Conservation (phyloP, 208 protist genomes). For the Leishmania tarentolae region DNA sequence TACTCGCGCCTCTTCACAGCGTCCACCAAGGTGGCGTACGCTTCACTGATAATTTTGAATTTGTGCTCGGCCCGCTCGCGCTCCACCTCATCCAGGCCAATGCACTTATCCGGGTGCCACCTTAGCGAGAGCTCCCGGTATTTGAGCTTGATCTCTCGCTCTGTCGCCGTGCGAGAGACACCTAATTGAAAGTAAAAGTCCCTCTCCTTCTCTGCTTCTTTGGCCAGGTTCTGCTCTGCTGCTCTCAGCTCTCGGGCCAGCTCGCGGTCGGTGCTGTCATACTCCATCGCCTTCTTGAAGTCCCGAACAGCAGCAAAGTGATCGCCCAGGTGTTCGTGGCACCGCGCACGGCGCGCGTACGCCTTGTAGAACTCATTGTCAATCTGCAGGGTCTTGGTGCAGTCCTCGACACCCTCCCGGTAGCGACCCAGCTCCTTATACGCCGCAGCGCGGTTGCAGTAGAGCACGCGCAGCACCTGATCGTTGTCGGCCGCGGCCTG, state of each 20-base stretch:
- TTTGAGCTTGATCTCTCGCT: constrained; percentile 85
- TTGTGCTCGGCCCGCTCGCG: constrained; percentile 82
- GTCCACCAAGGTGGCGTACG: constrained; percentile 80
- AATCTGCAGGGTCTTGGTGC: constrained; percentile 80
- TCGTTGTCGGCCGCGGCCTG: constrained; percentile 64
- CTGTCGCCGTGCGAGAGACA: constrained; percentile 58
- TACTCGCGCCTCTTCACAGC: constrained; percentile 79
- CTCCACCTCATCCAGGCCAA: constrained; percentile 64
- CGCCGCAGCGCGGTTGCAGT: constrained; percentile 92
- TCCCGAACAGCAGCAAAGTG: constrained; percentile 81
- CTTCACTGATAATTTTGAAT: constrained; percentile 91
- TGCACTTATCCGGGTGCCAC: constrained; percentile 93
- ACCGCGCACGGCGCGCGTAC: constrained; percentile 88
- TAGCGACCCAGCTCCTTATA: constrained; percentile 88
- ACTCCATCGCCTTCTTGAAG: constrained; percentile 83
- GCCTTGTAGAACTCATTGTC: constrained; percentile 90
- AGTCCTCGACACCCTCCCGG: constrained; percentile 88
- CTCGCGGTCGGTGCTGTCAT: constrained; percentile 70
- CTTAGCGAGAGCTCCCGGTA: constrained; percentile 90
- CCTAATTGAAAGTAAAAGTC: constrained; percentile 91
- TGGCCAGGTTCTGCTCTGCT: constrained; percentile 66
- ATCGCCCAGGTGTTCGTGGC: constrained; percentile 81
- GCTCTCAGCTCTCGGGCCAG: constrained; percentile 69
- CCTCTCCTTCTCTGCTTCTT: constrained; percentile 84
- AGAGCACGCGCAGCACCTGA: constrained; percentile 88